phyloP scores from a whole-genome alignment of 257 asterid species.

The Anisodus acutangulus region DNA sequence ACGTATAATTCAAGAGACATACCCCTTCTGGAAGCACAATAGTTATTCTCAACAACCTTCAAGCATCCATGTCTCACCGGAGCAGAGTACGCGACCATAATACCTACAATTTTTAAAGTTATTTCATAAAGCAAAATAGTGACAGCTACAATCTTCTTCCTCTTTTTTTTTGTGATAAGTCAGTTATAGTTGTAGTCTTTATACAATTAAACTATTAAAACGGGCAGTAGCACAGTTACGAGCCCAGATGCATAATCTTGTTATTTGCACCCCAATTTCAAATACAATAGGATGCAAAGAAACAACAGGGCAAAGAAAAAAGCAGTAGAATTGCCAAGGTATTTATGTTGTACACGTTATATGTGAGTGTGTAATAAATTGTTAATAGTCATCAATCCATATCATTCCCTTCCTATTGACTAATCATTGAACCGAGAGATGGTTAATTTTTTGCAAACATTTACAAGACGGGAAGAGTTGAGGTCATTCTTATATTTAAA shows the following conservation, averaged over 20 bases:
- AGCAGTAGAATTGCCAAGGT: background rate
- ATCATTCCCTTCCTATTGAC: background rate
- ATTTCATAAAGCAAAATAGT: background rate
- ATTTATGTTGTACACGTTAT: background rate
- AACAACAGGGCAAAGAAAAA: background rate
- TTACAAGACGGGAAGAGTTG: conserved; percentile 3
- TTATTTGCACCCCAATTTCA: background rate
- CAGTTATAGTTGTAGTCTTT: background rate
- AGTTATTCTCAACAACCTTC: conserved; percentile 90
- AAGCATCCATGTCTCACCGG: conserved; percentile 82
- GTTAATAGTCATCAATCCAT: background rate
- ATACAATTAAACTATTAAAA: background rate
- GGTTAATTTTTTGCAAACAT: conserved; percentile 10
- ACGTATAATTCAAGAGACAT: conserved; percentile 31
- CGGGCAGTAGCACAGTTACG: background rate
- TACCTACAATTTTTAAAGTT: conserved; percentile 56
- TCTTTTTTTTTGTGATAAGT: background rate
- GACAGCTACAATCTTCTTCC: background rate
- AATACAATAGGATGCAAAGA: background rate
- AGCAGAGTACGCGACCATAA: conserved; percentile 74
- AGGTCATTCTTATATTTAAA: background rate
- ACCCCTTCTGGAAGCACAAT: conserved; percentile 95
- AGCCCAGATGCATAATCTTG: background rate
- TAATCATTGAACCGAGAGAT: background rate
- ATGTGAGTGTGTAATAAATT: background rate